Percentiles rank a stretch among this genome's conserved stretches.
Evolutionary conservation across 768 basidiomycete species (phyloP).

Genomic region (Calvatia gigantea): DNA sequence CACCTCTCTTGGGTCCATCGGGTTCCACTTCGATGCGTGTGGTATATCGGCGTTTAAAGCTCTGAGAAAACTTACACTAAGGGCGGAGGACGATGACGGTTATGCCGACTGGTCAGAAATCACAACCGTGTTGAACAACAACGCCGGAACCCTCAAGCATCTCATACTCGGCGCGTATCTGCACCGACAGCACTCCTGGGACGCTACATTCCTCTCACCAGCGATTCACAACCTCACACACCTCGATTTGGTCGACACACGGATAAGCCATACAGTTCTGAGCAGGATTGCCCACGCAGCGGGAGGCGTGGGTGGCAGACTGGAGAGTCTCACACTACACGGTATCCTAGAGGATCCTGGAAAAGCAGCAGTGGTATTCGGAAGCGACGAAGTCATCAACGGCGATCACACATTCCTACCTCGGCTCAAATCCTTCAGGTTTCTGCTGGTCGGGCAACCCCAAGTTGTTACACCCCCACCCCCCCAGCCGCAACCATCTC

Average conservation of each 20-base stretch:
- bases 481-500: constrained; percentile 41
- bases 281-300: constrained; percentile 61
- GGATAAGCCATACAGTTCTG: constrained; percentile 61
- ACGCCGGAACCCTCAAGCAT: constrained; percentile 52
- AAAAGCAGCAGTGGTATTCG: constrained; percentile 57
- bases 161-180: constrained; percentile 71
- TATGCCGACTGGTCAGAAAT: constrained; percentile 70
- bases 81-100: constrained; percentile 70
- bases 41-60: constrained; percentile 61
- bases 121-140: constrained; percentile 58
- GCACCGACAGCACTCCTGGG: constrained; percentile 62
- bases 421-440: constrained; percentile 58
- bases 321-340: constrained; percentile 62
- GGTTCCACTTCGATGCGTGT: constrained; percentile 73
- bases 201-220: constrained; percentile 56
- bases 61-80: constrained; percentile 61
- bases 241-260: constrained; percentile 67
- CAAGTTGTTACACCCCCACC: not conserved
- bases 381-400: constrained; percentile 57
- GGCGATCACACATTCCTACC: constrained; percentile 59
- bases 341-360: constrained; percentile 60
- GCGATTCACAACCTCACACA: constrained; percentile 67
- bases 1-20: constrained; percentile 59
- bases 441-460: constrained; percentile 55
- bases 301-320: constrained; percentile 22